phyloP scores from a whole-genome alignment of 495 filamentous ascomycete genomes.

The Daldinia loculata region DNA sequence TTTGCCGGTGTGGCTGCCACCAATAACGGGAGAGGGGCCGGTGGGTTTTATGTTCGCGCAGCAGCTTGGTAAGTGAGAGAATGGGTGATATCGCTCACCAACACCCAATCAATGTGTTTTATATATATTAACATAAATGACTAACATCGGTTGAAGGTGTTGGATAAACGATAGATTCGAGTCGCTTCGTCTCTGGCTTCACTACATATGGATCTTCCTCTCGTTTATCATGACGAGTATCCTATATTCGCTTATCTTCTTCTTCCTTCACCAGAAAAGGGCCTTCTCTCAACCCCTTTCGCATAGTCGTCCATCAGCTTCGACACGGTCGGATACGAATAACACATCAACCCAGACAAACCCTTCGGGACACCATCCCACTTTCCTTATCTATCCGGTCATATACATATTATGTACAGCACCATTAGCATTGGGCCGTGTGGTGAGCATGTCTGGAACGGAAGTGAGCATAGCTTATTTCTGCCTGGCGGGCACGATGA shows the following conservation, averaged over 20 bases:
- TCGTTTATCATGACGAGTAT: conserved; percentile 68
- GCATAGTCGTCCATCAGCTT: conserved; percentile 12
- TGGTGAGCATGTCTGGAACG: conserved; percentile 67
- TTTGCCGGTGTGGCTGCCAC: conserved; percentile 62
- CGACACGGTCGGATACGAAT: conserved; percentile 6
- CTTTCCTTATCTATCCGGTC: conserved; percentile 78
- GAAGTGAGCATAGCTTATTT: conserved; percentile 67
- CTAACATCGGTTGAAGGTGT: conserved; percentile 55
- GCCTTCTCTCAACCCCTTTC: conserved; percentile 15
- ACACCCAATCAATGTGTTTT: background rate
- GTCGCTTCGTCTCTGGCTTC: conserved; percentile 70
- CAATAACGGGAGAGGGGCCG: conserved; percentile 54
- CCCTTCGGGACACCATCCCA: conserved; percentile 60
- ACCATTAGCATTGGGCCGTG: conserved; percentile 74
- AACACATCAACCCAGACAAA: conserved; percentile 11
- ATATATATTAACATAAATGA: background rate
- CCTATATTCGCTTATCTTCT: conserved; percentile 72
- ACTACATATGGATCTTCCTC: conserved; percentile 84
- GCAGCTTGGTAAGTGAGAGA: conserved; percentile 64
- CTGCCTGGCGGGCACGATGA: conserved; percentile 74
- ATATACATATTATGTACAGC: conserved; percentile 77
- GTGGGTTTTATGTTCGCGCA: conserved; percentile 68
- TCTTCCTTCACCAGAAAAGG: conserved; percentile 58
- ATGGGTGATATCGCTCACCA: background rate
- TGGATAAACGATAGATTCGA: conserved; percentile 73